phyloP scores from a whole-genome alignment of 345 rosid genomes.

The Euphorbia tirucalli region DNA sequence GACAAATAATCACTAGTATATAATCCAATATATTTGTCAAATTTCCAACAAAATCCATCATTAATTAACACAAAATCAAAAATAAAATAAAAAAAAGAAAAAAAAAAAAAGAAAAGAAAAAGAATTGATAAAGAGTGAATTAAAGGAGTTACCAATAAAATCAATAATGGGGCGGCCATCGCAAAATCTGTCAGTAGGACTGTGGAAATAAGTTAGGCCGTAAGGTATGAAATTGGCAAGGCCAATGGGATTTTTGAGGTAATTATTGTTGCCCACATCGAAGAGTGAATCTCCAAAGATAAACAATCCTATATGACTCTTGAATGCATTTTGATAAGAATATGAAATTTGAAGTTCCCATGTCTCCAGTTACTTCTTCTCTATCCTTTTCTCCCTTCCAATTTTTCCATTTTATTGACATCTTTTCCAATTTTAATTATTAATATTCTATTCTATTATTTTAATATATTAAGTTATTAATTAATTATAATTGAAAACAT shows the following conservation, averaged over 20 bases:
- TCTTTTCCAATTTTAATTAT: too few species aligned
- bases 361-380: not conserved
- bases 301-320: constrained; percentile 17
- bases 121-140: not conserved
- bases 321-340: not conserved
- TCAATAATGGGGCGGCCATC: constrained; percentile 32
- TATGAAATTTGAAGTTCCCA: not conserved
- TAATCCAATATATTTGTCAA: too few species aligned
- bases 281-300: constrained; percentile 41
- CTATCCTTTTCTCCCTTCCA: not conserved
- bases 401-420: too few species aligned
- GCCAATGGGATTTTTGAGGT: constrained; percentile 16
- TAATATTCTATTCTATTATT: too few species aligned
- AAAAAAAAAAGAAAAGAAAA: too few species aligned
- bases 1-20: too few species aligned
- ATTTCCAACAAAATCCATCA: too few species aligned
- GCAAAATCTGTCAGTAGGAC: constrained; percentile 30
- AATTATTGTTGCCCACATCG: constrained; percentile 40
- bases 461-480: too few species aligned
- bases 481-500: too few species aligned
- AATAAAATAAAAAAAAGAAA: too few species aligned
- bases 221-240: constrained; percentile 34
- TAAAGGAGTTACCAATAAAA: constrained; percentile 22
- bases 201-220: constrained; percentile 28
- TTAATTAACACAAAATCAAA: not conserved